Percentiles rank a stretch among this genome's conserved stretches.
Evolutionary conservation across 495 filamentous ascomycete genomes (phyloP).

Genomic region (Annulohypoxylon stygium): DNA sequence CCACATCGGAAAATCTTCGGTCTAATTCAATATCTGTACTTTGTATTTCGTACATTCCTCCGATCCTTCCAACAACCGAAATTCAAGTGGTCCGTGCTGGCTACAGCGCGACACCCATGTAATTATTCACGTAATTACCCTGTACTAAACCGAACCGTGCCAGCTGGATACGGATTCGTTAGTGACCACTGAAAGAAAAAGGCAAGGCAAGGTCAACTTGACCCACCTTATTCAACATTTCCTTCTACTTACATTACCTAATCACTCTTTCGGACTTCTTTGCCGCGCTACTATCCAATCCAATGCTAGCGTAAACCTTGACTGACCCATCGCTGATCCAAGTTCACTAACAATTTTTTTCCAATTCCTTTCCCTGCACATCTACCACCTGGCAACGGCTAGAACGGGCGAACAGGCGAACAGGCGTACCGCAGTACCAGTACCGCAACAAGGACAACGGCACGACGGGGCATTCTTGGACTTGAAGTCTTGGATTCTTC

Average conservation of each 20-base stretch:
- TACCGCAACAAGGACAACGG: constrained; percentile 2
- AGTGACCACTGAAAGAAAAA: background rate
- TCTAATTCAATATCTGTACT: background rate
- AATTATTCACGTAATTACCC: background rate
- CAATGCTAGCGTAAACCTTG: too few relatives aligned
- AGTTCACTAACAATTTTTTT: constrained; percentile 34
- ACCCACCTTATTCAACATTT: constrained; percentile 2
- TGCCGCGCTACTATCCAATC: background rate
- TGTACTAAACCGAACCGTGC: background rate
- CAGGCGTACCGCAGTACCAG: background rate
- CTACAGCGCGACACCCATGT: too few relatives aligned
- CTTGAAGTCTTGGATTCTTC: constrained; percentile 28
- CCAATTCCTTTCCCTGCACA: background rate
- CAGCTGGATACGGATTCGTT: background rate
- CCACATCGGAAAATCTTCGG: constrained; percentile 35
- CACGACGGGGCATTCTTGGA: constrained; percentile 12
- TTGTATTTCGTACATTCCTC: background rate
- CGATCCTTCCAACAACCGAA: background rate
- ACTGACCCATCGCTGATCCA: background rate
- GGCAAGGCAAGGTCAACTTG: background rate
- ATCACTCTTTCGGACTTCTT: constrained; percentile 26
- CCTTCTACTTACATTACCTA: constrained; percentile 14
- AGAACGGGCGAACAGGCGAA: constrained; percentile 5
- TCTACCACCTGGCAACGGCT: background rate
- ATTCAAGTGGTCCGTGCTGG: too few relatives aligned